A percentile compares a stretch with the other conserved stretches of the same genome.
phyloP scores from a whole-genome alignment of 106 monocot species.

The Phalaenopsis aphrodite region DNA sequence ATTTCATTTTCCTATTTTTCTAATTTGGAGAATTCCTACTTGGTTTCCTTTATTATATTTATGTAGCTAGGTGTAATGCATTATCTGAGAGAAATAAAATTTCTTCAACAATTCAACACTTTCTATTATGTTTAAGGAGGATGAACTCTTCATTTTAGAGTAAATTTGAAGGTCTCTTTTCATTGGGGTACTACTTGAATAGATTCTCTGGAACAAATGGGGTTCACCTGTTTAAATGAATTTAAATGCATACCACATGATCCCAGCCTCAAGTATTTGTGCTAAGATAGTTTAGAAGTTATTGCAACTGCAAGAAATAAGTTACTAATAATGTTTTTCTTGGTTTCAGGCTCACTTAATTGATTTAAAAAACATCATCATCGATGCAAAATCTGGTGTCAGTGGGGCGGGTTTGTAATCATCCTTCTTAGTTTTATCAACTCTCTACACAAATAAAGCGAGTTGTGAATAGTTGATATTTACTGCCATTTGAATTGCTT shows the following conservation, averaged over 20 bases:
- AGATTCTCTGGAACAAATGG: too few relatives aligned
- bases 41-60: too few relatives aligned
- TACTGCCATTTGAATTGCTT: background rate
- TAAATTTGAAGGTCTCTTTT: background rate
- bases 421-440: background rate
- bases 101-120: too few relatives aligned
- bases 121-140: too few relatives aligned
- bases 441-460: background rate
- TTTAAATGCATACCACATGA: background rate
- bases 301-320: background rate
- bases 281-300: background rate
- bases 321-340: background rate
- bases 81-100: too few relatives aligned
- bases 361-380: constrained; percentile 72
- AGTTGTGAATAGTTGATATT: background rate
- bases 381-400: constrained; percentile 97
- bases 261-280: background rate
- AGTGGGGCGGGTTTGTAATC: constrained; percentile 81
- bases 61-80: too few relatives aligned
- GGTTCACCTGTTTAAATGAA: too few relatives aligned
- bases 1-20: too few relatives aligned
- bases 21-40: too few relatives aligned
- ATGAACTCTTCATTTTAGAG: too few relatives aligned
- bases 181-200: too few relatives aligned
- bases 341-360: constrained; percentile 56